Evolutionary conservation across 495 filamentous ascomycete species (phyloP).

Genomic region (Hypoxylon fragiforme): DNA sequence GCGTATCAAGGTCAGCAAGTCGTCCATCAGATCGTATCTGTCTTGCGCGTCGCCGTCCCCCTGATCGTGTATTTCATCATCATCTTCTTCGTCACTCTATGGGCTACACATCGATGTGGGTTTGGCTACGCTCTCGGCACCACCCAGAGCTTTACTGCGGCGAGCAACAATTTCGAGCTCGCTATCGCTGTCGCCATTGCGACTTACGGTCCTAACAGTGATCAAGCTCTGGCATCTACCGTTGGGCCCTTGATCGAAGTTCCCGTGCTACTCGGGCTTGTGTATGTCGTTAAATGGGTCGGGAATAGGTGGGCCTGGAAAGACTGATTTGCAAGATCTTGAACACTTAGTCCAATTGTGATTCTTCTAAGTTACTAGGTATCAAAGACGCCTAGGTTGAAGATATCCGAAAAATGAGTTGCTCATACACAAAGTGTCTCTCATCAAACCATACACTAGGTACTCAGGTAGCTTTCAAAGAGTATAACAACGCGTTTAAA

Average conservation of each 20-base stretch:
- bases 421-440: too few relatives aligned
- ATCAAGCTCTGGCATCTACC: slow-evolving; percentile 86
- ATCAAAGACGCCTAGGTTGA: too few relatives aligned
- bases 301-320: slow-evolving; percentile 61
- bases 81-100: slow-evolving; percentile 72
- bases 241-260: slow-evolving; percentile 93
- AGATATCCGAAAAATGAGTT: too few relatives aligned
- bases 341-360: background rate
- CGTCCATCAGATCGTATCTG: slow-evolving; percentile 81
- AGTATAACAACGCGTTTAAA: too few relatives aligned
- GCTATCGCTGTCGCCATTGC: slow-evolving; percentile 92
- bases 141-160: slow-evolving; percentile 91
- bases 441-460: too few relatives aligned
- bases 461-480: too few relatives aligned
- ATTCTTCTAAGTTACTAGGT: too few relatives aligned
- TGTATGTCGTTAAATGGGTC: slow-evolving; percentile 72
- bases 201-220: slow-evolving; percentile 75
- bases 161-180: slow-evolving; percentile 94
- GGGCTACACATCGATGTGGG: slow-evolving; percentile 58
- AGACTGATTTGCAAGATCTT: slow-evolving; percentile 35
- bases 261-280: slow-evolving; percentile 77
- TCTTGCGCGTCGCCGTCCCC: slow-evolving; percentile 77
- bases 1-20: slow-evolving; percentile 79
- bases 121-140: slow-evolving; percentile 72
- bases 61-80: slow-evolving; percentile 77